phyloP scores from a whole-genome alignment of 2,329 filamentous ascomycete species.

The Furcasterigmium furcatum region DNA sequence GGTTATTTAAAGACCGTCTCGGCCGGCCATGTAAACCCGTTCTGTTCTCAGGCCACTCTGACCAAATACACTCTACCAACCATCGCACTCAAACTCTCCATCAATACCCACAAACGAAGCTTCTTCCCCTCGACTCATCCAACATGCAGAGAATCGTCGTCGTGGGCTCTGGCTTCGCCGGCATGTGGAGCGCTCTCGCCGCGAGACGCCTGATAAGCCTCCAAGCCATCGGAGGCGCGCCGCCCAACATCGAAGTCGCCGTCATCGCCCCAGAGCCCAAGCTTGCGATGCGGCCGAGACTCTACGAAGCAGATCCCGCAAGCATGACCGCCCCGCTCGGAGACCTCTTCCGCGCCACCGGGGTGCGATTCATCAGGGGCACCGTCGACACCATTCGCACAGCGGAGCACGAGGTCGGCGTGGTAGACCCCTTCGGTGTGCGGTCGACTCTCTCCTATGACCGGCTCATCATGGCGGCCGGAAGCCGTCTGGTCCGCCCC shows the following conservation, averaged over 20 bases:
- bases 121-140: too few relatives aligned
- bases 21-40: too few relatives aligned
- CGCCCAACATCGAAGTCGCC: slow-evolving; percentile 23
- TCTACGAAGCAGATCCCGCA: slow-evolving; percentile 26
- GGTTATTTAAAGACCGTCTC: too few relatives aligned
- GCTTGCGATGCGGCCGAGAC: slow-evolving; percentile 27
- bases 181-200: slow-evolving; percentile 30
- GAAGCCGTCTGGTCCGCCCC: slow-evolving; percentile 26
- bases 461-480: slow-evolving; percentile 30
- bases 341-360: slow-evolving; percentile 20
- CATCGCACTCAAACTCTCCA: too few relatives aligned
- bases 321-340: slow-evolving; percentile 17
- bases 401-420: slow-evolving; percentile 11
- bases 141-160: slow-evolving; percentile 13
- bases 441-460: slow-evolving; percentile 20
- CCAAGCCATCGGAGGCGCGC: slow-evolving; percentile 8
- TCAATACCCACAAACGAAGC: too few relatives aligned
- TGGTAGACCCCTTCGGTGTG: slow-evolving; percentile 4
- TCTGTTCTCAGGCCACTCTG: too few relatives aligned
- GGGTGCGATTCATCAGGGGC: slow-evolving; percentile 21
- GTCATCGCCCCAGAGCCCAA: slow-evolving; percentile 26
- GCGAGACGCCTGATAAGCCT: slow-evolving; percentile 26
- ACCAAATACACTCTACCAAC: too few relatives aligned
- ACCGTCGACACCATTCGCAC: slow-evolving; percentile 16
- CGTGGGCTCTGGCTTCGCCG: slow-evolving; percentile 30